Conservation (phyloP, 106 monocot genomes). For the Apostasia ramifera region DNA sequence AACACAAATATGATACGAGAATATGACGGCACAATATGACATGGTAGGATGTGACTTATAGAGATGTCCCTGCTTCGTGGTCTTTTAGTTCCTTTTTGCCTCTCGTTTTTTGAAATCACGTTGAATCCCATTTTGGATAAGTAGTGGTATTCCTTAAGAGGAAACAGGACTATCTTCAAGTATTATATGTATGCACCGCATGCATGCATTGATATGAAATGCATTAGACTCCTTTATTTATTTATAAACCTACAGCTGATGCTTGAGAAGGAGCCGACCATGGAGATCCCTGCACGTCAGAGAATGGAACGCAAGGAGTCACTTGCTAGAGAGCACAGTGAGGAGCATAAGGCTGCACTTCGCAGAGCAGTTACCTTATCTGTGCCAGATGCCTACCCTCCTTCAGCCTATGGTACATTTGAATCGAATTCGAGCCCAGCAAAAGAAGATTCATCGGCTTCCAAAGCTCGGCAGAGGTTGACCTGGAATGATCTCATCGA, state of each 20-base stretch:
- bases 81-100: too few species aligned
- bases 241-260: slow-evolving; percentile 48
- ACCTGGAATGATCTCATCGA: slow-evolving; percentile 76
- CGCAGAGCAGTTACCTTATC: slow-evolving; percentile 60
- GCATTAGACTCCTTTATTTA: not conserved
- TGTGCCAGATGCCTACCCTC: slow-evolving; percentile 55
- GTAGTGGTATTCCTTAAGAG: too few species aligned
- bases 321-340: slow-evolving; percentile 48
- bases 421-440: slow-evolving; percentile 21
- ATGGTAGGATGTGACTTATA: too few species aligned
- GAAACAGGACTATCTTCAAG: not conserved
- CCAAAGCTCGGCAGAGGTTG: slow-evolving; percentile 23
- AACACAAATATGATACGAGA: too few species aligned
- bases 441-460: slow-evolving; percentile 13
- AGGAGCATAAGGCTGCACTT: slow-evolving; percentile 77
- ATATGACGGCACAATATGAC: too few species aligned
- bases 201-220: not conserved
- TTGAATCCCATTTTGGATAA: too few species aligned
- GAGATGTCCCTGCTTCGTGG: too few species aligned
- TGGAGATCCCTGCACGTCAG: slow-evolving; percentile 69
- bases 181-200: not conserved
- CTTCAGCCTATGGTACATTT: slow-evolving; percentile 77
- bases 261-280: slow-evolving; percentile 40
- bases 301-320: slow-evolving; percentile 63
- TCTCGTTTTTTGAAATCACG: too few species aligned